These are phyloP conservation scores for Botrytis tulipae DNA, from an alignment of 2,329 filamentous ascomycete species.

Conservation along the genomic window DNA sequence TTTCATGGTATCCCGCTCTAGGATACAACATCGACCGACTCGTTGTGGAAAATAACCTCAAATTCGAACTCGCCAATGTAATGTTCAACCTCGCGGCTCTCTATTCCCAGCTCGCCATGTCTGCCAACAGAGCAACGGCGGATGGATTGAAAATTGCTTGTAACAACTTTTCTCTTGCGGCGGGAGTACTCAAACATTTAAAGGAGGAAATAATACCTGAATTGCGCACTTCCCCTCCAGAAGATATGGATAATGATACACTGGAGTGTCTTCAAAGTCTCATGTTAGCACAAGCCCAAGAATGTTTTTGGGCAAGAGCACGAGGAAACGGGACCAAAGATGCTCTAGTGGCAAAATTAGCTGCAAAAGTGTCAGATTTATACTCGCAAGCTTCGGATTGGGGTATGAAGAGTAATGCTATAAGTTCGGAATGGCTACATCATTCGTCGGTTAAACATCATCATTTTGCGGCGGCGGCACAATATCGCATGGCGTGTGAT, in stretches of 20 bases:
- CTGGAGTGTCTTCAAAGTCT: constrained; percentile 80
- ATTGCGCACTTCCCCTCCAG: constrained; percentile 77
- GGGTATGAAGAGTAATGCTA: constrained; percentile 82
- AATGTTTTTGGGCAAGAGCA: constrained; percentile 98
- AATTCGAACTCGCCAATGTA: constrained; percentile 86
- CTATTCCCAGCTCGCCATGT: constrained; percentile 87
- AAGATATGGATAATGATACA: constrained; percentile 92
- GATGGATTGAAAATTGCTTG: constrained; percentile 86
- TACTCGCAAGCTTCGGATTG: constrained; percentile 83
- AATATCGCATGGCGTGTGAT: constrained; percentile 87
- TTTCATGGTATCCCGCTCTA: constrained; percentile 91
- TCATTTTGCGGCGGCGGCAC: constrained; percentile 92
- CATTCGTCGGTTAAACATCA: constrained; percentile 97
- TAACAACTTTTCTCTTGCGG: constrained; percentile 84
- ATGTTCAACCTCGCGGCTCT: constrained; percentile 91
- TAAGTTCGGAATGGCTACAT: constrained; percentile 95
- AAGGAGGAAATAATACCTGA: constrained; percentile 77
- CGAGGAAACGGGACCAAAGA: constrained; percentile 94
- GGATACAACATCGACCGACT: constrained; percentile 84
- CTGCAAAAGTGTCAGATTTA: constrained; percentile 85
- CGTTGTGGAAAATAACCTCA: constrained; percentile 62
- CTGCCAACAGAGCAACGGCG: constrained; percentile 71
- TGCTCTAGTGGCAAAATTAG: constrained; percentile 84
- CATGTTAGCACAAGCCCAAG: constrained; percentile 88
- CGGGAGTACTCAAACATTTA: constrained; percentile 79